Conservation (phyloP, 2,329 filamentous ascomycete species). For the Fusarium avenaceum region DNA sequence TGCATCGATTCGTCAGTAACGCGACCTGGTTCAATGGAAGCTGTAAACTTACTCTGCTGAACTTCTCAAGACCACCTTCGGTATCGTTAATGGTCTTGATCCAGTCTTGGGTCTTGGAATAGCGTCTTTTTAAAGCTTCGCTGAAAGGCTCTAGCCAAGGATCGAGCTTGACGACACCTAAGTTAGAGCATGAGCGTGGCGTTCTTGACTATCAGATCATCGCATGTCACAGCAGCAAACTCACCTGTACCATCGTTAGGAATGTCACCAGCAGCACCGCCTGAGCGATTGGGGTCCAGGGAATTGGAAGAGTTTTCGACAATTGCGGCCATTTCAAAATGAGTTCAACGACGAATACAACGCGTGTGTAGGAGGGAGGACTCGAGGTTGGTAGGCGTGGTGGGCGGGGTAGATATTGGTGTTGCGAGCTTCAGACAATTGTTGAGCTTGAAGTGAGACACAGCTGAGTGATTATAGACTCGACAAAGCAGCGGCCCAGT, state of each 20-base stretch:
- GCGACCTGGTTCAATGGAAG: neutral
- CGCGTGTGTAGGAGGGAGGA: constrained; percentile 34
- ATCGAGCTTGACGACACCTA: constrained; percentile 89
- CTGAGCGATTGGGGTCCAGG: constrained; percentile 54
- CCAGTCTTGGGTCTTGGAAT: constrained; percentile 85
- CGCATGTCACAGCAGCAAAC: constrained; percentile 44
- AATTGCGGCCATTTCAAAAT: constrained; percentile 53
- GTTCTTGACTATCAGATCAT: constrained; percentile 40
- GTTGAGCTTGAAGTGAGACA: constrained; percentile 46
- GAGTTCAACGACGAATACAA: constrained; percentile 23
- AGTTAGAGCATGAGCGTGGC: constrained; percentile 36
- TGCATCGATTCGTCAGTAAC: constrained; percentile 13
- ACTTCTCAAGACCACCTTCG: constrained; percentile 92
- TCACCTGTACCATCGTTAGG: constrained; percentile 80
- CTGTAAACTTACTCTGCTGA: constrained; percentile 76
- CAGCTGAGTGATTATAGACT: constrained; percentile 25
- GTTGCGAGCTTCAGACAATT: constrained; percentile 42
- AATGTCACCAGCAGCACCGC: constrained; percentile 62
- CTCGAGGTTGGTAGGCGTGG: constrained; percentile 42
- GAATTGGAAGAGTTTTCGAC: constrained; percentile 60
- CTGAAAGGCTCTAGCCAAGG: constrained; percentile 91
- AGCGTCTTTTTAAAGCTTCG: constrained; percentile 81
- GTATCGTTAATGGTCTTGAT: constrained; percentile 83
- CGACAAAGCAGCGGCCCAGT: constrained; percentile 16
- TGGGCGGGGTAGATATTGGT: constrained; percentile 45